Evolutionary conservation across 148 eudicot genomes (phyloP).

Genomic region (Chenopodium suecicum): DNA sequence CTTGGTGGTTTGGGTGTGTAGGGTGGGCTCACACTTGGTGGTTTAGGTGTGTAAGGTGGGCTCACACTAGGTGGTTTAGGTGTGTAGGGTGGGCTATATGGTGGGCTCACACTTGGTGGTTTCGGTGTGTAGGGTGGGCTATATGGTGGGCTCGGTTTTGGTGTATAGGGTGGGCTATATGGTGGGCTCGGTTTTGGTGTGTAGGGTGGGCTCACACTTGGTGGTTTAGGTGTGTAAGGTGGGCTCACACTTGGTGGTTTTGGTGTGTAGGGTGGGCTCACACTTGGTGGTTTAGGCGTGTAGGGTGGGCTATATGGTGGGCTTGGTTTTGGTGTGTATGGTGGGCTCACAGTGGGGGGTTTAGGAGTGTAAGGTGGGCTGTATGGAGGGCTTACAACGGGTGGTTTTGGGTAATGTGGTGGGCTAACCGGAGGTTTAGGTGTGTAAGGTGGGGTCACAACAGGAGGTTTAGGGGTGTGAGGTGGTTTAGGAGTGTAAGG

Average conservation of each 20-base stretch:
- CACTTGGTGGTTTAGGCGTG: constrained; percentile 23
- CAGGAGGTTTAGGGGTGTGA: constrained; percentile 23
- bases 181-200: background rate
- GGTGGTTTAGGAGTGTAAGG: constrained; percentile 28
- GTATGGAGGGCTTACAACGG: constrained; percentile 8
- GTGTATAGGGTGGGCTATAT: background rate
- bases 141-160: too few species aligned
- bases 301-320: constrained; percentile 29
- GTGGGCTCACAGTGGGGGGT: constrained; percentile 18
- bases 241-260: constrained; percentile 25
- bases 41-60: background rate
- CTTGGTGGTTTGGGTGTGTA: constrained; percentile 22
- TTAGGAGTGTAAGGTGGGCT: background rate
- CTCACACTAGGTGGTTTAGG: background rate
- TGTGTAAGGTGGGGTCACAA: constrained; percentile 15
- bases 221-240: constrained; percentile 11
- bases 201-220: constrained; percentile 4
- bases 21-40: constrained; percentile 4
- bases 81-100: background rate
- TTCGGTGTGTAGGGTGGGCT: background rate
- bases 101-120: constrained; percentile 20
- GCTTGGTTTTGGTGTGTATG: constrained; percentile 17
- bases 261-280: constrained; percentile 27
- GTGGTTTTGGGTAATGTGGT: constrained; percentile 9
- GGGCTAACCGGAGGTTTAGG: constrained; percentile 23